Conservation (phyloP, 306 rosid genomes). For the Inga oerstediana region DNA sequence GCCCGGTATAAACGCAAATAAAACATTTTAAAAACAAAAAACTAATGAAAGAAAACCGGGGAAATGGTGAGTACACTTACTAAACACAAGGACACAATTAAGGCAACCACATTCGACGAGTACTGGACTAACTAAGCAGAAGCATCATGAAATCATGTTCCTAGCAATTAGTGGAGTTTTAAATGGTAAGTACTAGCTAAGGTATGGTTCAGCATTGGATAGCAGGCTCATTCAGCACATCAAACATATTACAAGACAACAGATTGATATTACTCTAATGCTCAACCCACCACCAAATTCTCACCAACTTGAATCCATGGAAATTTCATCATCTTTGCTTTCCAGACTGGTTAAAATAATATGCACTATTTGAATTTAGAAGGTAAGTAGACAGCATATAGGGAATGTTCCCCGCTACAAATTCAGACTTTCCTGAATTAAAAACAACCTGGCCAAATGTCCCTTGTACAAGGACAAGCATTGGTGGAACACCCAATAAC, state of each 20-base stretch:
- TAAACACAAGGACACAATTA: not conserved
- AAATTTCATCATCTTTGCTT: not conserved
- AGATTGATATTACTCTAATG: not conserved
- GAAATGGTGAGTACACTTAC: not conserved
- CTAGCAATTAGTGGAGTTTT: not conserved
- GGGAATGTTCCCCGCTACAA: not conserved
- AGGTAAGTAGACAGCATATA: not conserved
- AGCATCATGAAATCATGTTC: not conserved
- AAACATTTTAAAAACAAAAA: not conserved
- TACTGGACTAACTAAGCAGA: not conserved
- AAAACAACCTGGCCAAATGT: not conserved
- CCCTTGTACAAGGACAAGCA: not conserved
- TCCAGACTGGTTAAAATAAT: not conserved
- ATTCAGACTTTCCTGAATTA: not conserved
- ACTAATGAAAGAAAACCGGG: not conserved
- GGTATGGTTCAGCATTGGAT: not conserved
- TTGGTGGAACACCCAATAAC: not conserved
- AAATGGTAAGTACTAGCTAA: not conserved
- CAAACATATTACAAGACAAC: not conserved
- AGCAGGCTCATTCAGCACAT: not conserved
- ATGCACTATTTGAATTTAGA: not conserved
- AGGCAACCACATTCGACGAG: not conserved
- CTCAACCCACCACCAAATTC: not conserved
- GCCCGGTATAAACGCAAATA: not conserved
- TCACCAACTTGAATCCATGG: not conserved